These are phyloP conservation scores for Chloropicon primus DNA, from an alignment of 139 green algal species.

Conservation along the genomic window DNA sequence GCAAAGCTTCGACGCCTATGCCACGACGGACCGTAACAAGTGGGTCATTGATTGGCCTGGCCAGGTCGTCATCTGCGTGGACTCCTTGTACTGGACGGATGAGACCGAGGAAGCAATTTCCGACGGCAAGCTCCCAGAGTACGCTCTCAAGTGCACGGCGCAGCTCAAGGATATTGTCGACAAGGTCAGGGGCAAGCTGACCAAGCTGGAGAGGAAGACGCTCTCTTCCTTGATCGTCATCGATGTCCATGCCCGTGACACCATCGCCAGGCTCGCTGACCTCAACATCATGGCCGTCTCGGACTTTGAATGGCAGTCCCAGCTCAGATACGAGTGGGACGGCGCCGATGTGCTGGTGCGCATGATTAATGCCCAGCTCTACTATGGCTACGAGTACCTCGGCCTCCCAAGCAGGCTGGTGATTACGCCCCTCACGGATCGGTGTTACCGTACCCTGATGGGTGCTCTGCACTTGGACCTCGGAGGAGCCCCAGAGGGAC, in stretches of 20 bases:
- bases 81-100: constrained; percentile 60
- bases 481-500: neutral
- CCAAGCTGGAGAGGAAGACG: constrained; percentile 62
- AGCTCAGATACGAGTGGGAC: constrained; percentile 36
- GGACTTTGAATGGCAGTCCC: constrained; percentile 62
- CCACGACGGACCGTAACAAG: constrained; percentile 27
- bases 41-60: constrained; percentile 43
- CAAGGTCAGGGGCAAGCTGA: constrained; percentile 51
- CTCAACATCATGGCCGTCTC: constrained; percentile 25
- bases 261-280: constrained; percentile 32
- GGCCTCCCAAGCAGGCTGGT: neutral
- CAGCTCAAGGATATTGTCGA: constrained; percentile 40
- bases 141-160: constrained; percentile 38
- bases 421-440: neutral
- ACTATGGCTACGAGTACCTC: neutral
- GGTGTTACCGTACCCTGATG: neutral
- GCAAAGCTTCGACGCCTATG: constrained; percentile 40
- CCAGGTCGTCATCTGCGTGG: constrained; percentile 42
- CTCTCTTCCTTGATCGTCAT: constrained; percentile 63
- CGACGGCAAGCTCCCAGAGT: constrained; percentile 22
- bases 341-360: neutral
- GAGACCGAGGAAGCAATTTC: constrained; percentile 41
- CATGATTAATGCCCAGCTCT: neutral
- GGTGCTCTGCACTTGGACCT: neutral
- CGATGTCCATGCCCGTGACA: constrained; percentile 60